Conservation (phyloP, 2,329 filamentous ascomycete genomes). For the Sarocladium kiliense region DNA sequence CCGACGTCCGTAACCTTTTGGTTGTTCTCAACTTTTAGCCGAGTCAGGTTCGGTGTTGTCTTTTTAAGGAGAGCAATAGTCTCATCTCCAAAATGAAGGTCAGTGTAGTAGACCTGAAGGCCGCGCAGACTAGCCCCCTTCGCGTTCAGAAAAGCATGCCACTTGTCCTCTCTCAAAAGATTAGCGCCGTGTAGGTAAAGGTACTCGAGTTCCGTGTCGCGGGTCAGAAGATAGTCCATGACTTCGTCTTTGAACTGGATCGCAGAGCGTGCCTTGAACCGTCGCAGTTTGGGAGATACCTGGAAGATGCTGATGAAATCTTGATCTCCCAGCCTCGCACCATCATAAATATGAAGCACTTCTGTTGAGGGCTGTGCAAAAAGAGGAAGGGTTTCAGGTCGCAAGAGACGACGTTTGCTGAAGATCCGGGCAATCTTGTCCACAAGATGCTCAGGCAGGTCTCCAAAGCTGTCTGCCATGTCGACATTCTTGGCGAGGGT, state of each 20-base stretch:
- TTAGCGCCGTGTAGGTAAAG: constrained; percentile 82
- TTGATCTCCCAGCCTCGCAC: constrained; percentile 60
- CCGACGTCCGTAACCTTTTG: constrained; percentile 64
- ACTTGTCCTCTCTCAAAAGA: constrained; percentile 70
- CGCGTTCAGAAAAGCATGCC: constrained; percentile 62
- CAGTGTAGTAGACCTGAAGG: constrained; percentile 78
- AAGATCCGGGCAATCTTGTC: constrained; percentile 57
- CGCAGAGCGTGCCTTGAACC: constrained; percentile 74
- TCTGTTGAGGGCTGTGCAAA: constrained; percentile 50
- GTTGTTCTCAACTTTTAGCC: constrained; percentile 78
- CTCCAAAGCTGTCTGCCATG: constrained; percentile 56
- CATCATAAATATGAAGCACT: constrained; percentile 52
- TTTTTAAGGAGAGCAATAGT: constrained; percentile 57
- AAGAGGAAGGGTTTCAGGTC: constrained; percentile 47
- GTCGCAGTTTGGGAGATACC: constrained; percentile 61
- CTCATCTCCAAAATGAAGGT: constrained; percentile 73
- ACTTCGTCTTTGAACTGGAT: constrained; percentile 86
- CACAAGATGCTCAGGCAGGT: constrained; percentile 48
- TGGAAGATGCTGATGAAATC: constrained; percentile 81
- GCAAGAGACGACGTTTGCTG: constrained; percentile 54
- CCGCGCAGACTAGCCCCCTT: constrained; percentile 61
- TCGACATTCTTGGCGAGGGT: constrained; percentile 58
- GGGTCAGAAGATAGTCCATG: constrained; percentile 73
- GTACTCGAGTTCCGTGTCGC: constrained; percentile 62
- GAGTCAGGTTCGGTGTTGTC: constrained; percentile 62